Evolutionary conservation across 148 eudicot species (phyloP).

Genomic region (Amaranthus cruentus): DNA sequence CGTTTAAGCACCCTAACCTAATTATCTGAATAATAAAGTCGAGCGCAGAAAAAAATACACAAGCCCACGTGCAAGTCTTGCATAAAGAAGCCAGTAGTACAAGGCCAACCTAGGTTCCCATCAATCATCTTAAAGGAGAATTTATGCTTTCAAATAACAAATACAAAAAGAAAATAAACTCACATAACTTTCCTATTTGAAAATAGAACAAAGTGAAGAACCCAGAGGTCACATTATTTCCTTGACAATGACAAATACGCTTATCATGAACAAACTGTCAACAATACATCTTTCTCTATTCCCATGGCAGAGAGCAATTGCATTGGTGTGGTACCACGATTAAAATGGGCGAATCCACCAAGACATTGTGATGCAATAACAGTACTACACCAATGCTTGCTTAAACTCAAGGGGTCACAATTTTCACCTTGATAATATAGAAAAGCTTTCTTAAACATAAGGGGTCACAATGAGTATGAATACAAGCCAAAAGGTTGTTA

Average conservation of each 20-base stretch:
- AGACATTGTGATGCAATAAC: not conserved
- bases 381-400: too few relatives aligned
- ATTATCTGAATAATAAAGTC: too few relatives aligned
- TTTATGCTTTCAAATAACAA: not conserved
- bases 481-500: not conserved
- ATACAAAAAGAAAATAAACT: not conserved
- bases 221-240: too few relatives aligned
- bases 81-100: not conserved
- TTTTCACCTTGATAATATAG: too few relatives aligned
- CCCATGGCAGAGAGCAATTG: not conserved
- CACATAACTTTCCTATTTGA: not conserved
- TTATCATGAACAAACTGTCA: not conserved
- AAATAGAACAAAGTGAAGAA: not conserved
- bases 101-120: not conserved
- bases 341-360: not conserved
- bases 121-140: not conserved
- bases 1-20: slow-evolving; percentile 8
- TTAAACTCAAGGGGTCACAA: too few relatives aligned
- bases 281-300: not conserved
- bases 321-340: not conserved
- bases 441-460: too few relatives aligned
- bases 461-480: not conserved
- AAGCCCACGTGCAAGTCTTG: not conserved
- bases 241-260: not conserved
- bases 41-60: not conserved